Percentiles rank a stretch among this genome's conserved stretches.
phyloP scores from a whole-genome alignment of 78 protist species.

The Dictyostelium intermedium region DNA sequence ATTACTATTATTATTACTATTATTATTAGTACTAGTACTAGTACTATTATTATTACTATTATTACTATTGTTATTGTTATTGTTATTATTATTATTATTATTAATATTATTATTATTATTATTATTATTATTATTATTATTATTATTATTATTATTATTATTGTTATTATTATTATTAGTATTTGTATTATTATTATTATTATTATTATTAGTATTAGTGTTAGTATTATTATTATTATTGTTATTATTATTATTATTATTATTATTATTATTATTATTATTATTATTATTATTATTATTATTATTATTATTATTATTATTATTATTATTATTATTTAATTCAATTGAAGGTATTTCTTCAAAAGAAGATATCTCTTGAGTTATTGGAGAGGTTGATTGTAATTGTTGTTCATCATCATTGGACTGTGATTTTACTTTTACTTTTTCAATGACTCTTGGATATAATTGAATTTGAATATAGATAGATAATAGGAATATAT shows the following conservation, averaged over 20 bases:
- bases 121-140: no score
- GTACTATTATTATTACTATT: no score
- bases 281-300: background rate
- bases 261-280: background rate
- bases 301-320: background rate
- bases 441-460: constrained; percentile 47
- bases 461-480: constrained; percentile 64
- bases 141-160: background rate
- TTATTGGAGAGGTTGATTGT: background rate
- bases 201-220: background rate
- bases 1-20: no score
- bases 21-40: no score
- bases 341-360: constrained; percentile 39
- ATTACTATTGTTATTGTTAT: no score
- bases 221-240: background rate
- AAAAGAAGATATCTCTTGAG: constrained; percentile 24
- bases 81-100: background rate
- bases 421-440: background rate
- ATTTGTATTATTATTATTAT: background rate
- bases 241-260: background rate
- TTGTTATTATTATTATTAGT: background rate
- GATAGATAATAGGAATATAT: constrained; percentile 49
- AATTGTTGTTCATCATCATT: background rate
- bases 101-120: no score
- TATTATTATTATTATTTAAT: background rate